These are phyloP conservation scores for Phytophthora macrochlamydospora DNA, from an alignment of 352 stramenopile genomes.

Conservation along the genomic window DNA sequence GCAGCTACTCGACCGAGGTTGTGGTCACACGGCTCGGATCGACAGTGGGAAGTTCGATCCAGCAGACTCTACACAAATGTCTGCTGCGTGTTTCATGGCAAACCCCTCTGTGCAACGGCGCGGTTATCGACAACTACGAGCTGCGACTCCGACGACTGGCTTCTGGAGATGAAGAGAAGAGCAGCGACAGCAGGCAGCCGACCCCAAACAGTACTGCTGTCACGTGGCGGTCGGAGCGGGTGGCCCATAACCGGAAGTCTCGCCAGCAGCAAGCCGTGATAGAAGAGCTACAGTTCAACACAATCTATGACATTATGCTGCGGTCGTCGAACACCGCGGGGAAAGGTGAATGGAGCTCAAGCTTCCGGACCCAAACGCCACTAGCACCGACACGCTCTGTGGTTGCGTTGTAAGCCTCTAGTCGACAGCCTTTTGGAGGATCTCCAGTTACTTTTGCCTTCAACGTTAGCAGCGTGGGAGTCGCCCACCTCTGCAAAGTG, in stretches of 20 bases:
- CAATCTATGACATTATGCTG: slow-evolving; percentile 60
- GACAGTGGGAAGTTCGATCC: slow-evolving; percentile 27
- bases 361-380: slow-evolving; percentile 44
- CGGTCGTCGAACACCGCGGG: slow-evolving; percentile 64
- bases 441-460: slow-evolving; percentile 18
- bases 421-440: slow-evolving; percentile 36
- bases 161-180: slow-evolving; percentile 31
- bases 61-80: slow-evolving; percentile 66
- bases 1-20: slow-evolving; percentile 44
- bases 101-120: slow-evolving; percentile 59
- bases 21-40: slow-evolving; percentile 41
- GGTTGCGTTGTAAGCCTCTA: slow-evolving; percentile 25
- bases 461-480: slow-evolving; percentile 18
- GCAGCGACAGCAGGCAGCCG: slow-evolving; percentile 1
- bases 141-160: slow-evolving; percentile 55
- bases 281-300: slow-evolving; percentile 62
- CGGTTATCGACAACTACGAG: slow-evolving; percentile 70
- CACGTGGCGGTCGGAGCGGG: slow-evolving; percentile 49
- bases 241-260: slow-evolving; percentile 49
- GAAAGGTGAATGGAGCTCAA: slow-evolving; percentile 61
- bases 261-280: slow-evolving; percentile 45
- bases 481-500: slow-evolving; percentile 54
- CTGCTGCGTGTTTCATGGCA: slow-evolving; percentile 53
- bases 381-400: slow-evolving; percentile 35
- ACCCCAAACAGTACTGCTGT: slow-evolving; percentile 10